These are phyloP conservation scores for Leishmania lainsoni DNA, from an alignment of 208 protist genomes.

Conservation along the genomic window DNA sequence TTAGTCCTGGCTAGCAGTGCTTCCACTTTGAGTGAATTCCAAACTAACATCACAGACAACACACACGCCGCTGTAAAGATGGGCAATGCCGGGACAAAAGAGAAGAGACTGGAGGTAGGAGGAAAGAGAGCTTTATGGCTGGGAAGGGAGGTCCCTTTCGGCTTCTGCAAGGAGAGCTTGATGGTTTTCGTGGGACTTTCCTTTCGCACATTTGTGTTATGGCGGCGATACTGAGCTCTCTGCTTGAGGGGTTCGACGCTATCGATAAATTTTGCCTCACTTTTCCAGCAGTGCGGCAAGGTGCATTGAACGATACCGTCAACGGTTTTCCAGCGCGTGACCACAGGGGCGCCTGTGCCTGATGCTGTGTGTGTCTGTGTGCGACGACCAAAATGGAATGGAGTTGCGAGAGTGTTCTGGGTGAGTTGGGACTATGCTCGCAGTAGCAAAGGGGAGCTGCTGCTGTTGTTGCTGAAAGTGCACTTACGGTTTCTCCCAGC, in stretches of 20 bases:
- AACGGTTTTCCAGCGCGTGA: not conserved
- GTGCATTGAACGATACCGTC: not conserved
- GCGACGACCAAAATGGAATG: not conserved
- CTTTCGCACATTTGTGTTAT: not conserved
- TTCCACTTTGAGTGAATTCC: not conserved
- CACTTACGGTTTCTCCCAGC: not conserved
- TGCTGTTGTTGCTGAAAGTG: not conserved
- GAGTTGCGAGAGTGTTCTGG: not conserved
- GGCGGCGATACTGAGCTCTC: no score
- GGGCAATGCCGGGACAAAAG: not conserved
- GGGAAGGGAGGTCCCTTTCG: not conserved
- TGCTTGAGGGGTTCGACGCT: not conserved
- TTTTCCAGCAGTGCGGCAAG: not conserved
- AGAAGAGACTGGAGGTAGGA: not conserved
- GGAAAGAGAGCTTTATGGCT: not conserved
- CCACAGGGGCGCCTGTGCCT: no score
- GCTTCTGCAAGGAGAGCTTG: not conserved
- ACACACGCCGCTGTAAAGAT: not conserved
- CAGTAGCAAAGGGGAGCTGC: not conserved
- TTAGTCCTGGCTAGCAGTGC: not conserved
- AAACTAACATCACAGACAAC: not conserved
- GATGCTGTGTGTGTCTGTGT: not conserved
- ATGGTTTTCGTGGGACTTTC: not conserved
- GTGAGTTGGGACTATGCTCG: not conserved
- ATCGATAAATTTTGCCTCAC: not conserved